A percentile compares a stretch with the other conserved stretches of the same genome.
Conservation (phyloP, 2,329 filamentous ascomycete genomes). For the Penicillium olsonii region DNA sequence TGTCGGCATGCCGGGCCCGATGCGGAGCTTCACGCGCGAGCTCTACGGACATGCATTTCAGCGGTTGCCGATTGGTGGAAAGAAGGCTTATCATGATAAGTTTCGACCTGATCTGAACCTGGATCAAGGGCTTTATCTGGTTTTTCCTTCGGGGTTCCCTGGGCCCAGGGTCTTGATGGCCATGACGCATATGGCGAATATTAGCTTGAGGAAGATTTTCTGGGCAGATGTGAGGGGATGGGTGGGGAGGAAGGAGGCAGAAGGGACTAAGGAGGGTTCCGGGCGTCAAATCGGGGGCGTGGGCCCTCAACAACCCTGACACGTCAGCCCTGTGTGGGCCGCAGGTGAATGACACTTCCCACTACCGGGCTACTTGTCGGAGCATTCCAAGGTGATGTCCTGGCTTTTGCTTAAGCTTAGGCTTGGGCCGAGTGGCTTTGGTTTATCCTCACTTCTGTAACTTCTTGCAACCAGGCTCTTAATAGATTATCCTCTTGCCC, state of each 20-base stretch:
- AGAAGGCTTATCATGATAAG: constrained; percentile 45
- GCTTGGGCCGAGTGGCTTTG: too few species aligned
- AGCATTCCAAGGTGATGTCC: too few species aligned
- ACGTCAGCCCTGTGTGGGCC: too few species aligned
- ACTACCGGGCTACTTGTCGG: too few species aligned
- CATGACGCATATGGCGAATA: constrained; percentile 38
- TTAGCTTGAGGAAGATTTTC: constrained; percentile 21
- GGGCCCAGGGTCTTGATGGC: constrained; percentile 34
- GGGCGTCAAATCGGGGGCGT: neutral
- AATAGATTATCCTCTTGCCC: too few species aligned
- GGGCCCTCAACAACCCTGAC: neutral
- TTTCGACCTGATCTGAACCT: constrained; percentile 37
- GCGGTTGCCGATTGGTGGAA: constrained; percentile 38
- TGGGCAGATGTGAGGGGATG: constrained; percentile 3
- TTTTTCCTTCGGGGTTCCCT: constrained; percentile 38
- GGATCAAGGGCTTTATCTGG: constrained; percentile 36
- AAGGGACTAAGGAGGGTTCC: neutral
- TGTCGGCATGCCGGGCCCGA: constrained; percentile 29
- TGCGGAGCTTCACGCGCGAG: constrained; percentile 31
- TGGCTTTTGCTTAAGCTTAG: too few species aligned
- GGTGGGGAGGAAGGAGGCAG: neutral
- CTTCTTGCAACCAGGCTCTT: too few species aligned
- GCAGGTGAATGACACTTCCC: too few species aligned
- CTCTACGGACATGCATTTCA: constrained; percentile 36
- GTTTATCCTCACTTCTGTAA: too few species aligned